Percentiles rank a stretch among this genome's conserved stretches.
Evolutionary conservation across 257 asterid species (phyloP).

Genomic region (Lycium barbarum): DNA sequence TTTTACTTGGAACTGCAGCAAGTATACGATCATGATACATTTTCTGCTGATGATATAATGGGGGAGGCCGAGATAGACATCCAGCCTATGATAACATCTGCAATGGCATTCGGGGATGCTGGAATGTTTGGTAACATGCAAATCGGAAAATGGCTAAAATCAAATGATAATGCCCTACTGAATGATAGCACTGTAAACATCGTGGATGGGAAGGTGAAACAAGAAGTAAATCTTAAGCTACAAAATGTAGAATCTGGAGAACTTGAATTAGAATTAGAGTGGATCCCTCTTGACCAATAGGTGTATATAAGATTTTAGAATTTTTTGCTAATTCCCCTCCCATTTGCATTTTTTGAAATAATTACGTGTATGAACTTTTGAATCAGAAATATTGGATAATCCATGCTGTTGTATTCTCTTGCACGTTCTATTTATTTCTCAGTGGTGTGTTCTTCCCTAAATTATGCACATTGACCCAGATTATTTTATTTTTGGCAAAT

Average conservation of each 20-base stretch:
- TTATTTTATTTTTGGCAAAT: background rate
- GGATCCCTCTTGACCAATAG: conserved; percentile 92
- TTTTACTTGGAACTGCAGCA: conserved; percentile 51
- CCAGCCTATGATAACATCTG: conserved; percentile 93
- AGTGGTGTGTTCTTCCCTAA: background rate
- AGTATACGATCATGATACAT: conserved; percentile 88
- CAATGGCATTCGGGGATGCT: conserved; percentile 84
- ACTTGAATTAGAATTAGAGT: conserved; percentile 79
- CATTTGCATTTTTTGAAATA: conserved; percentile 2
- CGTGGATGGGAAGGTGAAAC: conserved; percentile 87
- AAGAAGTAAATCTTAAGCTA: conserved; percentile 69
- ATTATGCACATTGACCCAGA: background rate
- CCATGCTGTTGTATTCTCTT: conserved; percentile 14
- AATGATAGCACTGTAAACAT: conserved; percentile 94
- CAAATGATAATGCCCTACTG: conserved; percentile 74
- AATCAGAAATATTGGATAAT: conserved; percentile 18
- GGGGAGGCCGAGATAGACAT: conserved; percentile 97
- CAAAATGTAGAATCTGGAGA: conserved; percentile 98
- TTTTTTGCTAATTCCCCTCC: background rate
- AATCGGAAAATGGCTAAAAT: conserved; percentile 93
- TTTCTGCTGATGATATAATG: conserved; percentile 96
- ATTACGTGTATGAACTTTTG: background rate
- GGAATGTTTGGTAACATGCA: conserved; percentile 86
- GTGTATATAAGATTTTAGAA: conserved; percentile 32
- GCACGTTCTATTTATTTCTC: background rate